Evolutionary conservation across 805 yeast species (phyloP), one percentile per base, ranked within the genome.

Genomic region (Lipomyces sp.): DNA sequence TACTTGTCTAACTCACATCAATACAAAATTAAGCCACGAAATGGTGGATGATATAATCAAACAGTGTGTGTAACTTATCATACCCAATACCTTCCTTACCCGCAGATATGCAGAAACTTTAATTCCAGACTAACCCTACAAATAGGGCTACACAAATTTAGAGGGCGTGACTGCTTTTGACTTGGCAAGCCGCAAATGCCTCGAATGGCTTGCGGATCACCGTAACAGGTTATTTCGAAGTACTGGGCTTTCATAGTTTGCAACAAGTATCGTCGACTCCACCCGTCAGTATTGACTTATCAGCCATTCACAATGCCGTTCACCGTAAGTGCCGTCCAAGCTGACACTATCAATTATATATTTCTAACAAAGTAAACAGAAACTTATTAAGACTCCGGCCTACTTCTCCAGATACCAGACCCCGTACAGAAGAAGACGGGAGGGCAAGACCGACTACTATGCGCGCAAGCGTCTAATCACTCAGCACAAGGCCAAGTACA

Each of bases 401-500:
- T 95, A 95, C 94, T 91, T 87, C 87, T 92, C 98, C 81, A 93
- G 99, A 84, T 95, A 88, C 97, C 99, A 95, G 87, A 95, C 99
- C 83, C 98, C 98, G 75, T 95, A 93, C 97, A 92, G 99, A 85
- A 93, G 99, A 89, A 91, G 99, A 90, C 91, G 96, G 83, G 98
- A 95, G 86, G 99, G 99, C 86, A 95, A 95, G 89, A 95, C 99
- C 81, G 99, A 95, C 84, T 95, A 93, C 96, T 95, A 93, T 89
- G 97, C 95, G 84, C 93, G 99, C 89, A 95, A 95, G 97, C 92
- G 98, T 87, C 87, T 95, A 81, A 95, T 95, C 80, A 87, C 98
- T 79, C 99, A 95, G 87, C 97, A 94, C 95, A 95, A 95, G 93
- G 97, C 97, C 82, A 95, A 95, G 88, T 95, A 95, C 96, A 89